phyloP scores from a whole-genome alignment of 2,329 filamentous ascomycete species.

The Paraconiothyrium brasiliense region DNA sequence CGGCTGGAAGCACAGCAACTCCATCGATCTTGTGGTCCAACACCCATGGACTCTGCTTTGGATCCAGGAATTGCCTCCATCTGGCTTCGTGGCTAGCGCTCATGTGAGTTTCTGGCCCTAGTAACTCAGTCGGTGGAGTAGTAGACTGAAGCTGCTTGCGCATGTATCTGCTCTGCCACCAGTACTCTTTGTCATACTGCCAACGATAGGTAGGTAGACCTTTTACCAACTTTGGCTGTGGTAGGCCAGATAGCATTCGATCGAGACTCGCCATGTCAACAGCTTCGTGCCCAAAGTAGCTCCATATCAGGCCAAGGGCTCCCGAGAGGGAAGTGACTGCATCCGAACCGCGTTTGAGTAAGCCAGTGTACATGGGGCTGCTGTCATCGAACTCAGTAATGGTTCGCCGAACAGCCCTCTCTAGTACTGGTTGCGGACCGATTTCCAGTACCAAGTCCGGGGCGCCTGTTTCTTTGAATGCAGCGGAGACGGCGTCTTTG shows the following conservation, averaged over 20 bases:
- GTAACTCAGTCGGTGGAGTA: conserved; percentile 19
- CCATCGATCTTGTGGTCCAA: conserved; percentile 25
- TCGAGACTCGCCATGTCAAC: conserved; percentile 25
- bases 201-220: conserved; percentile 32
- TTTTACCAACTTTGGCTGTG: conserved; percentile 12
- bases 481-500: conserved; percentile 48
- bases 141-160: conserved; percentile 14
- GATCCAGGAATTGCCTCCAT: conserved; percentile 26
- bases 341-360: conserved; percentile 29
- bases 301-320: conserved; percentile 23
- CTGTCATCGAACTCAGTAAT: conserved; percentile 15
- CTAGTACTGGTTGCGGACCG: conserved; percentile 57
- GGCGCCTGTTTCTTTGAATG: conserved; percentile 25
- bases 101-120: conserved; percentile 14
- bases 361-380: conserved; percentile 10
- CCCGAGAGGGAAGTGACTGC: conserved; percentile 30
- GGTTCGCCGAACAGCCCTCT: conserved; percentile 22
- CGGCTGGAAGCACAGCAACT: conserved; percentile 54
- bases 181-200: conserved; percentile 26
- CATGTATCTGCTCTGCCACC: conserved; percentile 27
- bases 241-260: conserved; percentile 5
- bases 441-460: conserved; percentile 53
- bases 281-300: conserved; percentile 32
- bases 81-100: conserved; percentile 15
- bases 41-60: conserved; percentile 27